A percentile compares a stretch with the other conserved stretches of the same genome.
These are phyloP conservation scores for Paecilomyces niveus DNA, from an alignment of 2,329 filamentous ascomycete species.

Conservation along the genomic window DNA sequence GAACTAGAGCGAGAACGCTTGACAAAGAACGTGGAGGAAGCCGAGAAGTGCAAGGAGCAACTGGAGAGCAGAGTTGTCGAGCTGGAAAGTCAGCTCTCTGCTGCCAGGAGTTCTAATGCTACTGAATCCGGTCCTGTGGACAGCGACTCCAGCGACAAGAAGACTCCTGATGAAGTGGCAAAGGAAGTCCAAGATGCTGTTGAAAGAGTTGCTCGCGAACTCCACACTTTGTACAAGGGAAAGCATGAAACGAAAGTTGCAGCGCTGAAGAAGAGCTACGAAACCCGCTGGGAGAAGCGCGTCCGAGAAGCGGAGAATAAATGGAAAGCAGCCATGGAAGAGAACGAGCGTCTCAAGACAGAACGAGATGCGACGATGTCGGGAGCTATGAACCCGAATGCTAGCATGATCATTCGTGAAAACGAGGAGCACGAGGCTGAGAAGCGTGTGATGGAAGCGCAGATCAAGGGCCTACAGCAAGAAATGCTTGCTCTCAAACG, in stretches of 20 bases:
- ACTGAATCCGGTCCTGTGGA: conserved; percentile 21
- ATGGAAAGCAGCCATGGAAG: conserved; percentile 60
- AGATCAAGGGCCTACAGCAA: conserved; percentile 66
- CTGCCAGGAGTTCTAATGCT: conserved; percentile 27
- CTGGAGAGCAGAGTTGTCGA: conserved; percentile 40
- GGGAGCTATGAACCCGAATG: conserved; percentile 44
- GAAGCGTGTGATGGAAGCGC: conserved; percentile 63
- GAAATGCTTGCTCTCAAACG: conserved; percentile 63
- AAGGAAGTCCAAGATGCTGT: conserved; percentile 75
- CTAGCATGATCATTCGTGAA: conserved; percentile 35
- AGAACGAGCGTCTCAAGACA: conserved; percentile 66
- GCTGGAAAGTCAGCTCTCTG: conserved; percentile 39
- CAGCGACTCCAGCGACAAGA: conserved; percentile 27
- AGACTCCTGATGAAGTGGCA: conserved; percentile 39
- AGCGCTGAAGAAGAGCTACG: conserved; percentile 74
- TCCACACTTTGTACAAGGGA: conserved; percentile 88
- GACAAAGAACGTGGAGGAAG: conserved; percentile 66
- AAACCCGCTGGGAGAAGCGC: conserved; percentile 83
- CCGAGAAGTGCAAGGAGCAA: conserved; percentile 52
- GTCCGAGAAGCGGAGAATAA: conserved; percentile 68
- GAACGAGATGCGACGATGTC: conserved; percentile 61
- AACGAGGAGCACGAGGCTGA: conserved; percentile 60
- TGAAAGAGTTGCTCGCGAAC: conserved; percentile 86
- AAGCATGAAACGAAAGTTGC: conserved; percentile 97
- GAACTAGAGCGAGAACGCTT: conserved; percentile 79